Conservation (phyloP, 441 rosid genomes). For the Omphalea diandra region DNA sequence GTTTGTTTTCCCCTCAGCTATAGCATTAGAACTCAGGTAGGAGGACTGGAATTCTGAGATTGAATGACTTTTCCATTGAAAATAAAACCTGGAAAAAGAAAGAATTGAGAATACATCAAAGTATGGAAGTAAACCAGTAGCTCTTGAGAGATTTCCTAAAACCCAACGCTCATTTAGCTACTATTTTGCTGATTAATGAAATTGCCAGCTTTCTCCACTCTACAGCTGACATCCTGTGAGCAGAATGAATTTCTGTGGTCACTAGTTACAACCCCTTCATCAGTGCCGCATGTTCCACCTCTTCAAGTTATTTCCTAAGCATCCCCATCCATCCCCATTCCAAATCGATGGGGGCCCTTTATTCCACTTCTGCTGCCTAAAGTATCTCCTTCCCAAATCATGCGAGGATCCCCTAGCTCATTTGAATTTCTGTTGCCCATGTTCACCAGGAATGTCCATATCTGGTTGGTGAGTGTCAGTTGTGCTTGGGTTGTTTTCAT, state of each 20-base stretch:
- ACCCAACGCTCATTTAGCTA: constrained; percentile 45
- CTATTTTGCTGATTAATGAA: constrained; percentile 37
- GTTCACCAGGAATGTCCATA: constrained; percentile 26
- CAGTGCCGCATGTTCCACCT: constrained; percentile 36
- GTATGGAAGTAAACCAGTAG: constrained; percentile 32
- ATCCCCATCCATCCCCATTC: constrained; percentile 42
- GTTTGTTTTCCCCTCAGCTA: constrained; percentile 9
- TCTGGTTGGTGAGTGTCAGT: constrained; percentile 33
- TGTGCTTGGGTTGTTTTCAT: constrained; percentile 38
- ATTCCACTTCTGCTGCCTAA: constrained; percentile 80
- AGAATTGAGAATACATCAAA: constrained; percentile 55
- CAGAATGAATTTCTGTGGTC: constrained; percentile 33
- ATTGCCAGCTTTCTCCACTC: constrained; percentile 37
- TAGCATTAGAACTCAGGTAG: neutral
- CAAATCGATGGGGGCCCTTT: constrained; percentile 46
- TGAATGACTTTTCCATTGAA: constrained; percentile 36
- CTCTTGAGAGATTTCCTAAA: constrained; percentile 36
- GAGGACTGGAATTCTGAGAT: constrained; percentile 22
- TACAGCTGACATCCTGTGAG: constrained; percentile 39
- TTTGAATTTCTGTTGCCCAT: constrained; percentile 38
- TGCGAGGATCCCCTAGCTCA: constrained; percentile 49
- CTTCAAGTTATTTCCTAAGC: constrained; percentile 26
- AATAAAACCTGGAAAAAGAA: constrained; percentile 32
- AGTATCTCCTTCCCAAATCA: constrained; percentile 76
- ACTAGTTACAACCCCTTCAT: constrained; percentile 31